Conservation (phyloP, 139 green algal species). For the Coccomyxa sp. region DNA sequence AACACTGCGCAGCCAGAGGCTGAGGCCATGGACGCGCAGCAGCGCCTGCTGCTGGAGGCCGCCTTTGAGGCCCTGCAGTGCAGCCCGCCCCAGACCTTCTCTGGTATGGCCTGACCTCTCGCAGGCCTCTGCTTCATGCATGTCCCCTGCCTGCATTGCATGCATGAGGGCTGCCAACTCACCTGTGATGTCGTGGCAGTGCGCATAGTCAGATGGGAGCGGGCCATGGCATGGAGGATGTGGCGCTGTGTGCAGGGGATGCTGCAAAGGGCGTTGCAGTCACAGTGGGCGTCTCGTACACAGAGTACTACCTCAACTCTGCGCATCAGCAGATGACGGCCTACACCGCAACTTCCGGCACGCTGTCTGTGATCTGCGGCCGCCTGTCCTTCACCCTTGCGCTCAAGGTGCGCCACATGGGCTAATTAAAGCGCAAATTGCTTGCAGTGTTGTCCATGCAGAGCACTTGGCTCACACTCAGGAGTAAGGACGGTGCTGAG, state of each 20-base stretch:
- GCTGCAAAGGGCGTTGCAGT: constrained; percentile 8
- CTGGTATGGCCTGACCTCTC: neutral
- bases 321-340: constrained; percentile 12
- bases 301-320: constrained; percentile 29
- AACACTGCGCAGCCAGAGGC: constrained; percentile 54
- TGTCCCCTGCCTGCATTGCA: neutral
- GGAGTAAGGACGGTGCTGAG: neutral
- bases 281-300: constrained; percentile 33
- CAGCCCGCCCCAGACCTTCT: neutral
- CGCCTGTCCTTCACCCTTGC: constrained; percentile 74
- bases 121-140: neutral
- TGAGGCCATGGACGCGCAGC: constrained; percentile 69
- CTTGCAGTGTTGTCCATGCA: too few relatives aligned
- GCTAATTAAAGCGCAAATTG: neutral
- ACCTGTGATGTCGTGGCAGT: neutral
- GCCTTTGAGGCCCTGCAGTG: constrained; percentile 11
- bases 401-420: constrained; percentile 20
- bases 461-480: neutral
- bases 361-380: constrained; percentile 50
- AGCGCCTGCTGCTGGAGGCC: constrained; percentile 64
- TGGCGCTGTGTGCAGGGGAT: constrained; percentile 1
- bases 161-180: neutral
- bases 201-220: neutral
- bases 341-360: constrained; percentile 37
- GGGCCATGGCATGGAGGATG: neutral